Conservation (phyloP, 306 rosid species). For the Lathyrus aphaca region DNA sequence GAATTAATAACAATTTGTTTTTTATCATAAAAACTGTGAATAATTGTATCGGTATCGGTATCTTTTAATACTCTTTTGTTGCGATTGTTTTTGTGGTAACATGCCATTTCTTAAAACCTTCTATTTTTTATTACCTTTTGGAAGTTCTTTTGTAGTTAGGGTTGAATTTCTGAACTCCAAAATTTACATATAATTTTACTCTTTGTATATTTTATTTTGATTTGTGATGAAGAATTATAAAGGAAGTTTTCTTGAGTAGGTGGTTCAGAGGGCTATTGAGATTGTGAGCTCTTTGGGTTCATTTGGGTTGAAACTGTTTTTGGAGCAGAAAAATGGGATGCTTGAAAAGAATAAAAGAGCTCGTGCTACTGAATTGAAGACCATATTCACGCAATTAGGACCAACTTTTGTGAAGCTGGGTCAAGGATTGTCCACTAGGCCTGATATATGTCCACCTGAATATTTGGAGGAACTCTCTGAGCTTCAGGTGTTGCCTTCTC, state of each 20-base stretch:
- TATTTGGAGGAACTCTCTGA: constrained; percentile 87
- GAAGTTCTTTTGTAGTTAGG: background rate
- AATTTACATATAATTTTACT: background rate
- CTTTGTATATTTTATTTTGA: too few species aligned
- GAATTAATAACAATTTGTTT: too few species aligned
- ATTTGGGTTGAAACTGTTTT: constrained; percentile 66
- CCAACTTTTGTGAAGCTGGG: constrained; percentile 92
- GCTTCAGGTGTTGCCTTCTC: constrained; percentile 63
- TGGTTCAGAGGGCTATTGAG: constrained; percentile 63
- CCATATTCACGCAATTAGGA: constrained; percentile 68
- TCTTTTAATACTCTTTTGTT: too few species aligned
- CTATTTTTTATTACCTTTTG: too few species aligned
- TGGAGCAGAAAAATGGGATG: constrained; percentile 67
- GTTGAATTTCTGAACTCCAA: background rate
- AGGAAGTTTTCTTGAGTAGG: too few species aligned
- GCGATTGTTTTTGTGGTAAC: too few species aligned
- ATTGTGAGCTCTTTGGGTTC: constrained; percentile 61
- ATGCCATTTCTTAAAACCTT: too few species aligned
- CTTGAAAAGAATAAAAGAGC: constrained; percentile 59
- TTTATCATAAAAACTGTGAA: too few species aligned
- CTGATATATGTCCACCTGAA: constrained; percentile 87
- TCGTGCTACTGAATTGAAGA: constrained; percentile 70
- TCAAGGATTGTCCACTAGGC: constrained; percentile 88
- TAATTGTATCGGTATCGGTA: too few species aligned
- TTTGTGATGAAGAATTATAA: too few species aligned